These are phyloP conservation scores for Copromyces sp. DNA, from an alignment of 495 filamentous ascomycete species.

Conservation along the genomic window DNA sequence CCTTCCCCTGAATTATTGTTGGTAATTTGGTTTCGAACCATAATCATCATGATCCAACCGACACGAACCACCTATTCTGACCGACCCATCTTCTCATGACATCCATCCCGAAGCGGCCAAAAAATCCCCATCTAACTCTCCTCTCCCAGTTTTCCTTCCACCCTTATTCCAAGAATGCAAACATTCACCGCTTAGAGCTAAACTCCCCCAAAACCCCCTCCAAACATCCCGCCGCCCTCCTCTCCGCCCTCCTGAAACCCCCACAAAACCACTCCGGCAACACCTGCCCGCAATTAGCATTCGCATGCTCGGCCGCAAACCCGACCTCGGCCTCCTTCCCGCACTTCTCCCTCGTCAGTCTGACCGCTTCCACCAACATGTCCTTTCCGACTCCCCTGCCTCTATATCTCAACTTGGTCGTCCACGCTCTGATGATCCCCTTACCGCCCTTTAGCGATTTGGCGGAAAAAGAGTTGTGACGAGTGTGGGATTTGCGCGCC, in stretches of 20 bases:
- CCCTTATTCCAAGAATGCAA: too few relatives aligned
- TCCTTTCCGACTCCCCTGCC: constrained; percentile 55
- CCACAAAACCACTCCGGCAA: constrained; percentile 51
- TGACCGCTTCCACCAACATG: constrained; percentile 57
- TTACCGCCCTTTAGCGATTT: constrained; percentile 26
- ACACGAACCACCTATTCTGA: too few relatives aligned
- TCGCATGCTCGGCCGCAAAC: constrained; percentile 60
- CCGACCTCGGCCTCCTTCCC: constrained; percentile 48
- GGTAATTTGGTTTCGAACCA: not conserved
- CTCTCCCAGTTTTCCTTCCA: not conserved
- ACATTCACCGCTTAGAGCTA: not conserved
- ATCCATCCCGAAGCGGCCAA: not conserved
- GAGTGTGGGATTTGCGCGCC: not conserved
- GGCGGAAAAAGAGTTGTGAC: not conserved
- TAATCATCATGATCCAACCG: not conserved
- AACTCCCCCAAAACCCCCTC: constrained; percentile 36
- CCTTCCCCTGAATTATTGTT: not conserved
- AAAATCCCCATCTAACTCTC: not conserved
- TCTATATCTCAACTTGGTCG: constrained; percentile 56
- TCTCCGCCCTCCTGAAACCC: constrained; percentile 46
- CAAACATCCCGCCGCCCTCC: constrained; percentile 40
- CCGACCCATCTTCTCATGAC: too few relatives aligned
- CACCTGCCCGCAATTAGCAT: constrained; percentile 42
- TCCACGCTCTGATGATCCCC: constrained; percentile 64
- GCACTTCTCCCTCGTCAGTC: constrained; percentile 43